Base-by-base conservation (phyloP, 2,329 filamentous ascomycete genomes). In the Clarireedia hainanense region DNA sequence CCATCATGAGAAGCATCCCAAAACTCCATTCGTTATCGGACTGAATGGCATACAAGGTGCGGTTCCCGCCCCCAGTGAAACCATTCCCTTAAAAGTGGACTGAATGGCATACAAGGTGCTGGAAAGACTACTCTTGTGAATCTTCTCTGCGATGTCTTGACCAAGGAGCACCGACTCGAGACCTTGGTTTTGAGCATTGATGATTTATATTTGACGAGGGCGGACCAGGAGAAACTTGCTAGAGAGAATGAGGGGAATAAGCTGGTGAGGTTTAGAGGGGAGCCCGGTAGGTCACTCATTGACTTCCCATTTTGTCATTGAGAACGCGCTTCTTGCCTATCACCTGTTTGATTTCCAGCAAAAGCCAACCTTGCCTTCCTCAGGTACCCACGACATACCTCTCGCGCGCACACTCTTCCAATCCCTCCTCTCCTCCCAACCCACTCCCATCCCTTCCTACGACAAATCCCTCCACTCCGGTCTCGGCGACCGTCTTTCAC, bases 11-110 rank as follows among this genome's bases (percentile, higher is more conserved):
- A 62, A 23, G 74, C 51, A 26, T 15, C 43, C 43, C 14, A 1
- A 23, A 7, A 24, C 43, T 20, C 90, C 91, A 27, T 88, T 96
- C 71, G 83, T 96, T 69, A 79, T 96, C 60, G 92, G 91, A 47
- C 80, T 97, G 65, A 95, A 95, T 65, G 92, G 91, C 58, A 83
- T 96, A 27, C 92, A 96, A 73, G 92, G 92, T 58, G 86, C 89
- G n/a, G n/a, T n/a, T n/a, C n/a, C n/a, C n/a, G n/a, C n/a, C n/a
- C n/a, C n/a, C n/a, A n/a, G n/a, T n/a, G n/a, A n/a, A n/a, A n/a
- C n/a, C n/a, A n/a, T n/a, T n/a, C n/a, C n/a, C n/a, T n/a, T n/a
- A n/a, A n/a, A n/a, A n/a, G n/a, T n/a, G 92, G 91, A 47, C 80
- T 97, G 65, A 95, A 95, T 65, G 92, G 91, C 58, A 83, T 96